Base-by-base conservation (phyloP, 805 yeast species). In the Blastobotrys americana region DNA sequence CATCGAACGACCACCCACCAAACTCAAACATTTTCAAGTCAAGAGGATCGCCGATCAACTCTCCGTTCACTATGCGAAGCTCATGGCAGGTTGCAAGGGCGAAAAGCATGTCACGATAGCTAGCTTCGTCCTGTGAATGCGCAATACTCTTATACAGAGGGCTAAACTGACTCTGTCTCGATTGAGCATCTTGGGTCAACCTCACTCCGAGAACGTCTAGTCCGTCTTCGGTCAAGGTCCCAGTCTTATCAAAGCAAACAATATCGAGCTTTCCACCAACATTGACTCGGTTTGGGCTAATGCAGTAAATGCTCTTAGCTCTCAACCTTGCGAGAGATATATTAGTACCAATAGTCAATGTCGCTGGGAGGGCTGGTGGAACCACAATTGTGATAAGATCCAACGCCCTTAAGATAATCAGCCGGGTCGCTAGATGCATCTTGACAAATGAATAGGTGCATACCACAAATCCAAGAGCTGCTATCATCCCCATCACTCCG, bases 281-380 rank as follows among this genome's bases (percentile, higher is more conserved):
- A 58, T 93, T 93, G 39, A 94, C 93, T 48, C 96, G 74, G 1
- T 93, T 85, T 2, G 99, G 98, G 1, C 96, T 79, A 45, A 90
- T 90, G 63, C 98, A 93, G 55, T 81, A 93, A 1, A 94, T 80
- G 34, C 75, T 69, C 48, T 76, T 74, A 48, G 72, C 66, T 50
- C 86, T 79, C 50, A 93, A 69, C 49, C 97, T 72, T 23, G 78
- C 71, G 20, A 93, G 65, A 0, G 98, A 95, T 68, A 93, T 89
- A 52, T 90, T 86, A 0, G 97, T 89, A 16, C 98, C 99, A 48
- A 93, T 90, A 0, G 98, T 88, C 49, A 93, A 68, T 0, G 99
- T 93, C 0, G 98, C 98, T 0, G 99, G 99, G 37, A 93, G 71
- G 0, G 98, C 98, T 1, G 99, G 99, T 1, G 99, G 99, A 1